Evolutionary conservation across 345 rosid genomes (phyloP).

Genomic region (Erysimum cheiranthoides): DNA sequence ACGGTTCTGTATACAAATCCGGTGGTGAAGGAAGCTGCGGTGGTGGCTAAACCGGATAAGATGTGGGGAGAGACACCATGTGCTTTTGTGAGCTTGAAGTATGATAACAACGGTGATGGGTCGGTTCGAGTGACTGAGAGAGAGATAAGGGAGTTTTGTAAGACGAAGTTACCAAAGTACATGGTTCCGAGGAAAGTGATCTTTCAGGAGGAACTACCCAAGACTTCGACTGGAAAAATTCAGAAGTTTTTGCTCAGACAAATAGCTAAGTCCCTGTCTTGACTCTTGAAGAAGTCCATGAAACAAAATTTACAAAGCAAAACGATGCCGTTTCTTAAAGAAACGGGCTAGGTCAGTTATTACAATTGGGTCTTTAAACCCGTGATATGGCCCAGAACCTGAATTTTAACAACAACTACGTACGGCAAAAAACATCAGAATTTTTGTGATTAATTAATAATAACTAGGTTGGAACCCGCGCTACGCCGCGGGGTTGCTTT

Average conservation of each 20-base stretch:
- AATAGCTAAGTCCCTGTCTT: constrained; percentile 47
- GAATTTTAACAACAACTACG: no score
- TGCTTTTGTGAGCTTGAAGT: constrained; percentile 68
- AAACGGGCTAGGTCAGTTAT: background rate
- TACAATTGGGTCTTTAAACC: background rate
- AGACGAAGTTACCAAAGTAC: constrained; percentile 55
- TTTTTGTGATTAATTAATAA: background rate
- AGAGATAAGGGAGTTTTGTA: constrained; percentile 61
- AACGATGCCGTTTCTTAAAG: background rate
- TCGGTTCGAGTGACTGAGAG: constrained; percentile 38
- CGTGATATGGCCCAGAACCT: background rate
- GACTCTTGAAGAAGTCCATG: no score
- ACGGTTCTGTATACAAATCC: constrained; percentile 65
- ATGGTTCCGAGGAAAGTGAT: constrained; percentile 69
- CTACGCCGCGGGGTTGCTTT: no score
- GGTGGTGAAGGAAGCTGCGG: constrained; percentile 64
- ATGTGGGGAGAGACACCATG: constrained; percentile 77
- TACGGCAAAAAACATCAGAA: no score
- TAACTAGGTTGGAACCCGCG: no score
- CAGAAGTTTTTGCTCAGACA: constrained; percentile 59
- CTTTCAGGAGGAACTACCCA: constrained; percentile 60
- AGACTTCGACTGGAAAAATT: constrained; percentile 68
- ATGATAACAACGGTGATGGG: constrained; percentile 17
- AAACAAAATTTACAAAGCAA: no score
- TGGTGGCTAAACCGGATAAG: constrained; percentile 62